Evolutionary conservation across 352 stramenopile species (phyloP).

Genomic region (Pythium angustatum): DNA sequence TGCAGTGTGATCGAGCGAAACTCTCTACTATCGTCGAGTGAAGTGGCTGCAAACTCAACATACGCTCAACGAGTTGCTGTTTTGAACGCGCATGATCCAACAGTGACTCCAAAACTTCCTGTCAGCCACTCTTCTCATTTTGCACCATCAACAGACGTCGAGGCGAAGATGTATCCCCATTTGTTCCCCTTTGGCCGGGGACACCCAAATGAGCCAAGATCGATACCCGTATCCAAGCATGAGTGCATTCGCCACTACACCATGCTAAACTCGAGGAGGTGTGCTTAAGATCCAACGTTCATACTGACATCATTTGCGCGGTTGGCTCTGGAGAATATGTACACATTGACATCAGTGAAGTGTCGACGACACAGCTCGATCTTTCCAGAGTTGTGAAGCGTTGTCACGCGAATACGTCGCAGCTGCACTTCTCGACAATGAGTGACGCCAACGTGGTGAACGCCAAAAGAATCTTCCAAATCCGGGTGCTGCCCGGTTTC

Average conservation of each 20-base stretch:
- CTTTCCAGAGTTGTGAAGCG: not conserved
- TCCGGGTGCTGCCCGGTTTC: not conserved
- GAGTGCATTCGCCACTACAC: not conserved
- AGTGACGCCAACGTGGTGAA: not conserved
- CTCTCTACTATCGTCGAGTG: not conserved
- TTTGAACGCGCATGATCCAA: not conserved
- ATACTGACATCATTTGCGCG: slow-evolving; percentile 8
- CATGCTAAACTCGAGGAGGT: not conserved
- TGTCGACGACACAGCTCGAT: not conserved
- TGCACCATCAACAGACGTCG: not conserved
- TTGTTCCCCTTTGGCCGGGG: not conserved
- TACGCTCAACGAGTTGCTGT: not conserved
- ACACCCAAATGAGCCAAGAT: not conserved
- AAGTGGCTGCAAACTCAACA: not conserved
- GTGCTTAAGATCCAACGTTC: slow-evolving; percentile 12
- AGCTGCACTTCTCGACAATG: not conserved
- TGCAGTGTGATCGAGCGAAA: not conserved
- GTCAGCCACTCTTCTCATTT: not conserved
- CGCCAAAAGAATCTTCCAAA: not conserved
- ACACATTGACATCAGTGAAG: slow-evolving; percentile 7
- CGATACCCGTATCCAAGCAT: not conserved
- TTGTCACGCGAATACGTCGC: not conserved
- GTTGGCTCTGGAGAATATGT: slow-evolving; percentile 13
- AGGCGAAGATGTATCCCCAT: not conserved
- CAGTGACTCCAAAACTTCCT: not conserved